Conservation (phyloP, 345 rosid species). For the Populus alba region DNA sequence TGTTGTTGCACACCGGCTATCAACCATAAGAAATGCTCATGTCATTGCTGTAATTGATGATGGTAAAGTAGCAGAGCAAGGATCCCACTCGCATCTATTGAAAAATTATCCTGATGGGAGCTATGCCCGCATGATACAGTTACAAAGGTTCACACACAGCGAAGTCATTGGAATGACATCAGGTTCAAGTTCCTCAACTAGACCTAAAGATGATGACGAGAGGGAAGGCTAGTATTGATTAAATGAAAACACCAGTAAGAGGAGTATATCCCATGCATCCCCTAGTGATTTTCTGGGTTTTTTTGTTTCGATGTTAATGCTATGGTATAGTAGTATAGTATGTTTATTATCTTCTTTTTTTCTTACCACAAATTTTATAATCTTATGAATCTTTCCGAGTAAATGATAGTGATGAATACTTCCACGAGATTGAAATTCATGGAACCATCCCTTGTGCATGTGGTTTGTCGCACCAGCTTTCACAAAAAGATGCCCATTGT, state of each 20-base stretch:
- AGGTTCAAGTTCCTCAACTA: slow-evolving; percentile 69
- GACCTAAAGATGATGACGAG: slow-evolving; percentile 62
- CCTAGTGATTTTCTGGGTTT: slow-evolving; percentile 29
- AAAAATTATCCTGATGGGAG: slow-evolving; percentile 83
- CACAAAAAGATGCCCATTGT: neutral
- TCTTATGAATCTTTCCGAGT: slow-evolving; percentile 34
- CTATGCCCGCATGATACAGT: slow-evolving; percentile 89
- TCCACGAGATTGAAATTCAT: slow-evolving; percentile 12
- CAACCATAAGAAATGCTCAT: slow-evolving; percentile 86
- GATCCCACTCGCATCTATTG: slow-evolving; percentile 77
- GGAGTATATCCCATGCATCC: slow-evolving; percentile 27
- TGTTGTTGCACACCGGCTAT: slow-evolving; percentile 81
- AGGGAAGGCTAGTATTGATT: slow-evolving; percentile 31
- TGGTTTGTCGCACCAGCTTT: slow-evolving; percentile 4
- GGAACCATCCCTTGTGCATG: slow-evolving; percentile 11
- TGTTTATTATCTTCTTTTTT: slow-evolving; percentile 38
- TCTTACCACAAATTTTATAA: slow-evolving; percentile 24
- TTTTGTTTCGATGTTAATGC: slow-evolving; percentile 29
- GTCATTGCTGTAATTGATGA: slow-evolving; percentile 87
- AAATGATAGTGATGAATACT: slow-evolving; percentile 28
- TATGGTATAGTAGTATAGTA: slow-evolving; percentile 50
- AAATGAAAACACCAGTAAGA: slow-evolving; percentile 15
- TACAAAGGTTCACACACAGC: slow-evolving; percentile 84
- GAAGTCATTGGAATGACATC: slow-evolving; percentile 84
- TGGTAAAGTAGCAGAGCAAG: slow-evolving; percentile 92